Evolutionary conservation across 371 early-diverging fungal genomes (phyloP).

Genomic region (Capniomyces stellatus): DNA sequence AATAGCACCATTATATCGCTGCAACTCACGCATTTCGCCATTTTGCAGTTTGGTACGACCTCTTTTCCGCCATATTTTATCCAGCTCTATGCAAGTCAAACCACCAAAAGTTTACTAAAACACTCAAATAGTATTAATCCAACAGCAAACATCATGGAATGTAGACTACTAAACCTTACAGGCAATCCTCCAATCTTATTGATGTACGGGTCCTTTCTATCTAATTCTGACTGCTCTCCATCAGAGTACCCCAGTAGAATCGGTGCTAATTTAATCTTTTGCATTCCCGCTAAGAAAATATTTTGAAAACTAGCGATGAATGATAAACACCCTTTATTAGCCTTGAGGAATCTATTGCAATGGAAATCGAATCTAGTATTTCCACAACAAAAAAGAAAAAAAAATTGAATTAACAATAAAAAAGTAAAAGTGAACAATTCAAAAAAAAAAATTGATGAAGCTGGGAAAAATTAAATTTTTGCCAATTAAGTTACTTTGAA

Average conservation of each 20-base stretch:
- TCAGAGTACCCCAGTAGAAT: slow-evolving; percentile 47
- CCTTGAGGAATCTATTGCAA: no score
- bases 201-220: slow-evolving; percentile 37
- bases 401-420: no score
- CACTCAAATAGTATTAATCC: not conserved
- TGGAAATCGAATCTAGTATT: no score
- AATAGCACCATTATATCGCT: slow-evolving; percentile 36
- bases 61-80: slow-evolving; percentile 7
- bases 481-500: no score
- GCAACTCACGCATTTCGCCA: slow-evolving; percentile 25
- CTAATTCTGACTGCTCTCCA: slow-evolving; percentile 27
- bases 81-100: slow-evolving; percentile 13
- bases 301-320: no score
- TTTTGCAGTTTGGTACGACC: slow-evolving; percentile 15
- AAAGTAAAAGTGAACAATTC: no score
- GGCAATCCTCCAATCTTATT: slow-evolving; percentile 56
- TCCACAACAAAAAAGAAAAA: no score
- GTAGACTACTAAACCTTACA: slow-evolving; percentile 21
- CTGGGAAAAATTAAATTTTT: no score
- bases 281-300: no score
- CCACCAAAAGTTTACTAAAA: not conserved
- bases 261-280: no score
- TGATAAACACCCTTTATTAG: no score
- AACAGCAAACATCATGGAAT: not conserved
- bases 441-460: no score